Percentiles rank a stretch among this genome's conserved stretches.
phyloP scores from a whole-genome alignment of 176 grass and related monocot species.

The Areca catechu region DNA sequence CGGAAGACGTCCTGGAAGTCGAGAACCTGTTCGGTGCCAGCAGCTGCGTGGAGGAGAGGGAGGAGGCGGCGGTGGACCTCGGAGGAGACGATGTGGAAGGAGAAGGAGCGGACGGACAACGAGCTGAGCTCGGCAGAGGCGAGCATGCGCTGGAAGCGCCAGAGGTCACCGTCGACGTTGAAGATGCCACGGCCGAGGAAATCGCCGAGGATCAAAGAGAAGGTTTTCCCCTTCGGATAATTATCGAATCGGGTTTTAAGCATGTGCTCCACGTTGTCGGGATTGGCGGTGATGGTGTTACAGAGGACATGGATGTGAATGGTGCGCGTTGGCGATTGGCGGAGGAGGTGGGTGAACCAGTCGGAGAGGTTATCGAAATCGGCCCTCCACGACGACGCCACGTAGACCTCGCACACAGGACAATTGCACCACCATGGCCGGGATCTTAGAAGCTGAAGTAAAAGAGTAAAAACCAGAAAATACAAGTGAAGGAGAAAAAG shows the following conservation, averaged over 20 bases:
- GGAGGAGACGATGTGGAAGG: conserved; percentile 29
- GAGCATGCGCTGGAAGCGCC: conserved; percentile 73
- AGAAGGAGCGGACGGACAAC: conserved; percentile 39
- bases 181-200: conserved; percentile 79
- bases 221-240: conserved; percentile 69
- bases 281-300: conserved; percentile 64
- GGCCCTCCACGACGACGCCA: conserved; percentile 60
- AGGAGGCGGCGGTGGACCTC: conserved; percentile 53
- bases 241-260: conserved; percentile 56
- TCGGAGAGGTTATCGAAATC: conserved; percentile 80
- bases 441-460: conserved; percentile 20
- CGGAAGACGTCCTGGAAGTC: conserved; percentile 74
- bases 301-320: conserved; percentile 75
- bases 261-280: conserved; percentile 58
- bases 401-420: conserved; percentile 49
- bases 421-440: conserved; percentile 75
- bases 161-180: conserved; percentile 63
- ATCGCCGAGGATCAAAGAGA: conserved; percentile 71
- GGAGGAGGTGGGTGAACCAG: conserved; percentile 83
- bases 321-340: conserved; percentile 45
- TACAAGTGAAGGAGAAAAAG: conserved; percentile 34
- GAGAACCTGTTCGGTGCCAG: conserved; percentile 19
- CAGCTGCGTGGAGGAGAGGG: conserved; percentile 45
- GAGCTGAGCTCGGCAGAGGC: conserved; percentile 38
- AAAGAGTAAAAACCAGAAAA: conserved; percentile 24